phyloP scores from a whole-genome alignment of 2,329 filamentous ascomycete species.

The Diaporthe sp. region DNA sequence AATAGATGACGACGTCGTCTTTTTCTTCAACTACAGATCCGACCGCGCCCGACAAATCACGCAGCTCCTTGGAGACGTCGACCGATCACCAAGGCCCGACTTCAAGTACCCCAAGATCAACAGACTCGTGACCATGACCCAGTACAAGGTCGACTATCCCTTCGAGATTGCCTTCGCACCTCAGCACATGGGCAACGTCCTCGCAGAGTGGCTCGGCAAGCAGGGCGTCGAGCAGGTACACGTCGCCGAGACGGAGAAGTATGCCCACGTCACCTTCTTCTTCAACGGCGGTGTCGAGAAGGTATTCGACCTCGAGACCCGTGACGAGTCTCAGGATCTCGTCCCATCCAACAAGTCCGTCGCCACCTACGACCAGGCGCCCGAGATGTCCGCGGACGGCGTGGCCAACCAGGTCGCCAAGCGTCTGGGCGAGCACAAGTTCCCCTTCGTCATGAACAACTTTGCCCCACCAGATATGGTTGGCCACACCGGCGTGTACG shows the following conservation, averaged over 20 bases:
- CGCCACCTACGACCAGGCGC: constrained; percentile 93
- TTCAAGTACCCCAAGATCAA: constrained; percentile 94
- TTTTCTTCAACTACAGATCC: constrained; percentile 99
- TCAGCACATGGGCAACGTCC: constrained; percentile 97
- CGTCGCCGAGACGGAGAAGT: constrained; percentile 98
- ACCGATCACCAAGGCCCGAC: constrained; percentile 90
- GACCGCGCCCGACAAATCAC: constrained; percentile 97
- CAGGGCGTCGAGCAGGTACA: constrained; percentile 94
- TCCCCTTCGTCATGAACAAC: constrained; percentile 99
- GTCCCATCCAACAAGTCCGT: constrained; percentile 93
- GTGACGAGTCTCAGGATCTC: constrained; percentile 83
- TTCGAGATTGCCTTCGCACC: constrained; percentile 95
- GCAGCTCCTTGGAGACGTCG: constrained; percentile 91
- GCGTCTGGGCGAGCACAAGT: constrained; percentile 86
- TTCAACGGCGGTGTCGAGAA: constrained; percentile 99
- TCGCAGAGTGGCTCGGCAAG: constrained; percentile 95
- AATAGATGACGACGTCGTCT: constrained; percentile 89
- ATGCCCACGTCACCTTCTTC: constrained; percentile 99
- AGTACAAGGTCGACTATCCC: constrained; percentile 95
- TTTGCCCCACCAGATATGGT: constrained; percentile 99
- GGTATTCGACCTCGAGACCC: constrained; percentile 90
- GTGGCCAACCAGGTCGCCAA: constrained; percentile 93
- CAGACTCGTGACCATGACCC: constrained; percentile 92
- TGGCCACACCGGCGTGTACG: constrained; percentile 97
- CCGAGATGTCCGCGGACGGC: constrained; percentile 93